A percentile compares a stretch with the other conserved stretches of the same genome.
These are phyloP conservation scores for Coprinellus aureogranulatus DNA, from an alignment of 768 basidiomycete genomes.

Conservation along the genomic window DNA sequence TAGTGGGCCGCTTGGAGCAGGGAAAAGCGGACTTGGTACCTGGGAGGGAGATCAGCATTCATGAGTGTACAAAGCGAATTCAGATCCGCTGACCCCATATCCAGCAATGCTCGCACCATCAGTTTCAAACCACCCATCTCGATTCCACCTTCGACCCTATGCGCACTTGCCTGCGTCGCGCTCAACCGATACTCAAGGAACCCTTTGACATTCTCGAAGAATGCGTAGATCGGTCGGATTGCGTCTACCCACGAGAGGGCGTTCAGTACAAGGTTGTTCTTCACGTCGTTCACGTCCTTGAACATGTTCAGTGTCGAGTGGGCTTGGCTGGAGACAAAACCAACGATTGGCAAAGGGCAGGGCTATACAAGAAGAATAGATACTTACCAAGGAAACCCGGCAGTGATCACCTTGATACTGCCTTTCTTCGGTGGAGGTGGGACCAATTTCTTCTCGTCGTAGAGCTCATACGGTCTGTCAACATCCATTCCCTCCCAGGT, in stretches of 20 bases:
- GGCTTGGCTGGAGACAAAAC: constrained; percentile 69
- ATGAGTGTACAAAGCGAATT: background rate
- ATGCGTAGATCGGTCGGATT: constrained; percentile 39
- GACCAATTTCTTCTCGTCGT: constrained; percentile 33
- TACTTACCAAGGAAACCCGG: constrained; percentile 79
- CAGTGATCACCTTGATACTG: constrained; percentile 58
- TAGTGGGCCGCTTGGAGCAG: constrained; percentile 55
- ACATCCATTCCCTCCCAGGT: constrained; percentile 38
- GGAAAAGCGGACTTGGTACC: constrained; percentile 53
- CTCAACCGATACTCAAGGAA: constrained; percentile 45
- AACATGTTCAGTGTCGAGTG: constrained; percentile 75
- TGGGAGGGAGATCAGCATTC: constrained; percentile 14
- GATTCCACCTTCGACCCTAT: constrained; percentile 61
- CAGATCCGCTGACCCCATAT: constrained; percentile 54
- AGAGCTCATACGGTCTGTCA: constrained; percentile 39
- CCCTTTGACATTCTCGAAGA: constrained; percentile 56
- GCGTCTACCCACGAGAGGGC: constrained; percentile 51
- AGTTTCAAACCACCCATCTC: constrained; percentile 76
- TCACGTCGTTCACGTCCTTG: constrained; percentile 61
- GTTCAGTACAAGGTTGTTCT: constrained; percentile 68
- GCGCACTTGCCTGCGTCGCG: constrained; percentile 33
- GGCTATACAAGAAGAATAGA: background rate
- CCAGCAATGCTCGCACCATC: constrained; percentile 54
- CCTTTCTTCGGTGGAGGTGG: constrained; percentile 48
- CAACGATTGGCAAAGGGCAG: background rate